Conservation (phyloP, 371 early-diverging fungal genomes). For the Mortierella sp. region DNA sequence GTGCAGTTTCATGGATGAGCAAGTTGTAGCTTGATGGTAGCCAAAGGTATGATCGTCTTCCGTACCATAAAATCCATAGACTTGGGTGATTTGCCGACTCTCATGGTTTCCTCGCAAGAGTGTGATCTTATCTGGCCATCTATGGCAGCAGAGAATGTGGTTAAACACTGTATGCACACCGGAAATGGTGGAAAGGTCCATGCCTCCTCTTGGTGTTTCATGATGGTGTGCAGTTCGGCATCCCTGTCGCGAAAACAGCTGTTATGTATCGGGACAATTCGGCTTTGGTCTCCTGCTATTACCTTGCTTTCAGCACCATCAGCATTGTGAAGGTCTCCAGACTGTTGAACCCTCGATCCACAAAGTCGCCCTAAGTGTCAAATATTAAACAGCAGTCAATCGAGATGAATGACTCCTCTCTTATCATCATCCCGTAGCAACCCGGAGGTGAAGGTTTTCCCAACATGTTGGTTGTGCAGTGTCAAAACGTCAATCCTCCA, state of each 20-base stretch:
- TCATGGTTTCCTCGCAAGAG: constrained; percentile 99
- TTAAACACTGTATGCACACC: too few relatives aligned
- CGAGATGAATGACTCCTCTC: neutral
- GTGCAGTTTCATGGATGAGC: too few relatives aligned
- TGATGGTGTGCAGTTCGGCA: too few relatives aligned
- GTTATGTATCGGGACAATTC: too few relatives aligned
- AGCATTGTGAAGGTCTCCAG: constrained; percentile 97
- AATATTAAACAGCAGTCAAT: neutral
- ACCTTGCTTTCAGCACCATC: constrained; percentile 94
- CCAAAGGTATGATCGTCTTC: too few relatives aligned
- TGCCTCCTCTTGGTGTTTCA: too few relatives aligned
- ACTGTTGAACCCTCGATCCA: constrained; percentile 99
- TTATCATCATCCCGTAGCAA: too few relatives aligned
- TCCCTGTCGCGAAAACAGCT: neutral
- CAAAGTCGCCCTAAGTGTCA: constrained; percentile 93
- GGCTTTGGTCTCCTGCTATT: neutral
- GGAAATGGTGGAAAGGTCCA: too few relatives aligned
- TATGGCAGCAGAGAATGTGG: too few relatives aligned
- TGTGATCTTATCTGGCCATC: constrained; percentile 97
- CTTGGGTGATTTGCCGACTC: constrained; percentile 98
- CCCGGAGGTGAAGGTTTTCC: too few relatives aligned
- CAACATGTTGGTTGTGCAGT: too few relatives aligned
- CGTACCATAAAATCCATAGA: constrained; percentile 98
- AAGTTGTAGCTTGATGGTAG: too few relatives aligned
- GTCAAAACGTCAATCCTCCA: neutral